A percentile compares a stretch with the other conserved stretches of the same genome.
phyloP scores from a whole-genome alignment of 805 yeast species.

The Candida krabiensis region DNA sequence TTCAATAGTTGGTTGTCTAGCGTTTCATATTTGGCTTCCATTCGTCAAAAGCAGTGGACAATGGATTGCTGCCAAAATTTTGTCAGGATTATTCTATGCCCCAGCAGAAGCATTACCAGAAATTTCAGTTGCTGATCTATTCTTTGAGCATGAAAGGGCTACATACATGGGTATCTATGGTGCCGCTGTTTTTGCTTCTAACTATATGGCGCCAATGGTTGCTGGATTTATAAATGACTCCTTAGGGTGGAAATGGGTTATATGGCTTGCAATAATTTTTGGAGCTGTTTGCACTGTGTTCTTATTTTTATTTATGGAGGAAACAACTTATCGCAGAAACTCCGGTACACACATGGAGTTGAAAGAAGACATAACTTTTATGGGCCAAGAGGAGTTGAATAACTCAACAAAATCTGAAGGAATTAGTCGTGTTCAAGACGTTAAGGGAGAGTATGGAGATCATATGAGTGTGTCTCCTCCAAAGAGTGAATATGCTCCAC shows the following conservation, averaged over 20 bases:
- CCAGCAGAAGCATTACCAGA: constrained; percentile 50
- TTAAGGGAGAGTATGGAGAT: constrained; percentile 28
- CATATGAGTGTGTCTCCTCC: constrained; percentile 29
- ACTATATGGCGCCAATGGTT: constrained; percentile 57
- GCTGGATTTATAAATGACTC: constrained; percentile 56
- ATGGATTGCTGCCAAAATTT: constrained; percentile 32
- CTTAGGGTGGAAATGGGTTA: constrained; percentile 54
- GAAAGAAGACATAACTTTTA: constrained; percentile 22
- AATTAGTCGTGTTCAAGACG: constrained; percentile 11
- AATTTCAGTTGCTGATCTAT: constrained; percentile 48
- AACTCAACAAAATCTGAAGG: constrained; percentile 11
- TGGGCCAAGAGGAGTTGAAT: constrained; percentile 24
- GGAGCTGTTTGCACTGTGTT: constrained; percentile 40
- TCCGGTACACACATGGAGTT: constrained; percentile 25
- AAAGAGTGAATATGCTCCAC: constrained; percentile 30
- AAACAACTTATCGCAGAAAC: constrained; percentile 46
- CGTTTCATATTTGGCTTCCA: constrained; percentile 36
- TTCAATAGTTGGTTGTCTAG: constrained; percentile 30
- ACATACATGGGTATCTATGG: constrained; percentile 51
- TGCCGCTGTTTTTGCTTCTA: constrained; percentile 51
- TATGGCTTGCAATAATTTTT: constrained; percentile 48
- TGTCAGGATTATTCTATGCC: constrained; percentile 34
- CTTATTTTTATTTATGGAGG: constrained; percentile 51
- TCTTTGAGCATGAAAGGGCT: constrained; percentile 52
- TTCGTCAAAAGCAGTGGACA: constrained; percentile 31